These are phyloP conservation scores for Meripilus lineatus DNA, from an alignment of 1,284 basidiomycete genomes.

Conservation along the genomic window DNA sequence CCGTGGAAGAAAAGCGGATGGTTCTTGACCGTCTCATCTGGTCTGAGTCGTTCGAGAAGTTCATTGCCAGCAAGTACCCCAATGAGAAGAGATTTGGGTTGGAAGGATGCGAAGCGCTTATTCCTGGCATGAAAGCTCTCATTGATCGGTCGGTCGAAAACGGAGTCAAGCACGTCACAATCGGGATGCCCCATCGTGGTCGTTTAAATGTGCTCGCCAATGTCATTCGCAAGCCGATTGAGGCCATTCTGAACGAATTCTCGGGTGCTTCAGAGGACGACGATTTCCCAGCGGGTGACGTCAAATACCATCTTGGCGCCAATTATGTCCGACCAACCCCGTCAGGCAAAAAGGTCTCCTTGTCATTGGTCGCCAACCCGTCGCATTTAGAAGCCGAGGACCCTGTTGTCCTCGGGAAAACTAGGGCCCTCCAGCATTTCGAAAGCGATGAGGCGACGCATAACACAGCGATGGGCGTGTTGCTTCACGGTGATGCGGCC, in stretches of 20 bases:
- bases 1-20: slow-evolving; percentile 97
- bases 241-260: slow-evolving; percentile 98
- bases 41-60: slow-evolving; percentile 99
- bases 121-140: slow-evolving; percentile 99
- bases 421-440: slow-evolving; percentile 93
- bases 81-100: slow-evolving; percentile 99
- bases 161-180: slow-evolving; percentile 94
- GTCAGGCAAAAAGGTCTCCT: slow-evolving; percentile 94
- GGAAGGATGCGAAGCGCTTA: slow-evolving; percentile 96
- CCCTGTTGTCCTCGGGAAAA: slow-evolving; percentile 97
- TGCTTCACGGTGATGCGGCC: slow-evolving; percentile 97
- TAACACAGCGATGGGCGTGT: slow-evolving; percentile 86
- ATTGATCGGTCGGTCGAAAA: slow-evolving; percentile 97
- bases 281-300: slow-evolving; percentile 89
- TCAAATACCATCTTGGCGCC: slow-evolving; percentile 99
- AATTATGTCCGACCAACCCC: slow-evolving; percentile 99
- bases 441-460: slow-evolving; percentile 81
- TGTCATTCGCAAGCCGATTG: slow-evolving; percentile 97
- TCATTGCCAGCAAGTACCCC: slow-evolving; percentile 97
- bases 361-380: slow-evolving; percentile 98
- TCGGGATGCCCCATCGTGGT: slow-evolving; percentile 99
- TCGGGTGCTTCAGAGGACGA: slow-evolving; percentile 66
- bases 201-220: slow-evolving; percentile 97
- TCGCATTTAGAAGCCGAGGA: slow-evolving; percentile 98
- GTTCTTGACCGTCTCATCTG: slow-evolving; percentile 98